Evolutionary conservation across 768 basidiomycete genomes (phyloP), one percentile per base, ranked within the genome.

Genomic region (Daedaleopsis sinensis): DNA sequence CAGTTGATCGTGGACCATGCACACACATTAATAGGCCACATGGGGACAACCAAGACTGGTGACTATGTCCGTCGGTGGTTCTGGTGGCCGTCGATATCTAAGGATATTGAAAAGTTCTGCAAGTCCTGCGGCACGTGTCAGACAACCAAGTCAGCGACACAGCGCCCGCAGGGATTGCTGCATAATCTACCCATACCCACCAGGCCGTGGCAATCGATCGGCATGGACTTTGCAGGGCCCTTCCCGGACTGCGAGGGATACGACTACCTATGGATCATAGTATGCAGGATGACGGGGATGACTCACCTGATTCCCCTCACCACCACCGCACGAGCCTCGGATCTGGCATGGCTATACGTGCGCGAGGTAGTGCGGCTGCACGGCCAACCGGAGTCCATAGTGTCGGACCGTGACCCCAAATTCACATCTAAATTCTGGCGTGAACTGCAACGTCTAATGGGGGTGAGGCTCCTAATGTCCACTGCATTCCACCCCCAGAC

Each of bases 191-290:
- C 73, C 0, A 63, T 77, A 0, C 76, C 74, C 0, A 65, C 52
- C 0, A 56, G 64, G 3, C 80, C 78, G 0, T 79, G 76, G 77
- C 68, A 73, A 3, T 71, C 72, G 0, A 77, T 81, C 0, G 73
- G 72, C 0, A 77, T 81, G 52, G 78, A 80, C 63, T 80, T 80
- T 44, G 57, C 79, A 0, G 77, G 73, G 0, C 74, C 73, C 1
- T 66, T 80, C 11, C 78, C 76, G 15, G 38, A 62, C 8, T 68
- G 51, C 0, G 16, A 70, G 4, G 68, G 64, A 0, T 73, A 42
- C n/a, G 73, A 77, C 50, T 71, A 56, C 18, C 52, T 76, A 0
- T 71, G 61, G 16, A 66, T 72, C 0, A 49, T 78, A 0, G 65
- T 73, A 5, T 43, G 0, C 52, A 70, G 2, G 47, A 63, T 58